Conservation (phyloP, 2,329 filamentous ascomycete species). For the Claviceps africana region DNA sequence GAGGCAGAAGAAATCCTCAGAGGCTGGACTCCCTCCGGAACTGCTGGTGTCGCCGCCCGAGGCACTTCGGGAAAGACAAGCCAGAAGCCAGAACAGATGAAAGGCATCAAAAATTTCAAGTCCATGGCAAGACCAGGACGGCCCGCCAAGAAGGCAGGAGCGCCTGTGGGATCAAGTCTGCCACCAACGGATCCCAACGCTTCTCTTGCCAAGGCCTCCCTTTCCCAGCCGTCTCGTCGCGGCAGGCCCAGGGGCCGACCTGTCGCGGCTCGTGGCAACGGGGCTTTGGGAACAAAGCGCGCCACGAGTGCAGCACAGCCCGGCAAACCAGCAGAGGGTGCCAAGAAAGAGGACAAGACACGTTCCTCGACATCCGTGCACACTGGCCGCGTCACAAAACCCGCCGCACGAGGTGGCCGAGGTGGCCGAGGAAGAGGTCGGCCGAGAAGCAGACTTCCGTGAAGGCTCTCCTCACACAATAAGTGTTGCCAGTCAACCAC, state of each 20-base stretch:
- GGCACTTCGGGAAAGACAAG: neutral
- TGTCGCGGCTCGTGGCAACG: neutral
- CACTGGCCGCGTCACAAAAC: neutral
- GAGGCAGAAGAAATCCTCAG: neutral
- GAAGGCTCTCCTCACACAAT: neutral
- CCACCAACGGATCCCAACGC: neutral
- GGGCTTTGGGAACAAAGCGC: neutral
- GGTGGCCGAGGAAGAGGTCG: conserved; percentile 1
- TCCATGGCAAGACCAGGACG: neutral
- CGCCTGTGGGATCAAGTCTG: neutral
- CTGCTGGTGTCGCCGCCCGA: neutral
- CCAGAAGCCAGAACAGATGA: neutral
- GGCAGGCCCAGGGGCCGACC: neutral
- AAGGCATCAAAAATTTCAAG: neutral
- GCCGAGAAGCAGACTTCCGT: neutral
- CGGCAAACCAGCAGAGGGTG: neutral
- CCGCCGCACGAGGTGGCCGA: neutral
- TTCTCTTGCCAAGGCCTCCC: neutral
- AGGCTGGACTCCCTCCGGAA: neutral
- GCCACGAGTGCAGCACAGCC: neutral
- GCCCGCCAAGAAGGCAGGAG: no score
- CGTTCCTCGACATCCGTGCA: neutral
- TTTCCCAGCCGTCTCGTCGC: neutral
- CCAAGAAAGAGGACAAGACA: no score
- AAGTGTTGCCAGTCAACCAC: no score